Evolutionary conservation across 495 filamentous ascomycete genomes (phyloP).

Genomic region (Annulohypoxylon moriforme): DNA sequence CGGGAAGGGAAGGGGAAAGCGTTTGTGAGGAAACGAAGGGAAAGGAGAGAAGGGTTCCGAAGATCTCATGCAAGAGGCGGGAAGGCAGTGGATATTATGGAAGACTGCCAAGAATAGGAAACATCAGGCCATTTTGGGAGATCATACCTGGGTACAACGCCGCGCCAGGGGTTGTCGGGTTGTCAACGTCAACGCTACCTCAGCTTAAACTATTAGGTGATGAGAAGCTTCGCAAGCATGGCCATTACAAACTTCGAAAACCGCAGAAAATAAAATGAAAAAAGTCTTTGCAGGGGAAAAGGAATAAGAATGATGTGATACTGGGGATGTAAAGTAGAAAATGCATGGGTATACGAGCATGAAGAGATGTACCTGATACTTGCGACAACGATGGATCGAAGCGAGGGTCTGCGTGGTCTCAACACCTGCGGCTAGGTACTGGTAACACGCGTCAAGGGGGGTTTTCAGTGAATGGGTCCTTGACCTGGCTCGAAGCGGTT

Average conservation of each 20-base stretch:
- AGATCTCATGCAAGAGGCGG: conserved; percentile 56
- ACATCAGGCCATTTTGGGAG: conserved; percentile 58
- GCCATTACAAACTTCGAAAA: conserved; percentile 10
- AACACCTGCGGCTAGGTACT: conserved; percentile 25
- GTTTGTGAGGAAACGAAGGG: conserved; percentile 41
- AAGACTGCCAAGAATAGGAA: conserved; percentile 52
- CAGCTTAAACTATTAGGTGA: conserved; percentile 39
- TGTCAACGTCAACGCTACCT: conserved; percentile 45
- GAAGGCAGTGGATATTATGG: conserved; percentile 60
- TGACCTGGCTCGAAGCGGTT: conserved; percentile 35
- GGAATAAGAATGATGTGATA: conserved; percentile 40
- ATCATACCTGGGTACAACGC: conserved; percentile 67
- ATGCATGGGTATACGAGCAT: conserved; percentile 18
- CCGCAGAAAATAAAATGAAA: conserved; percentile 11
- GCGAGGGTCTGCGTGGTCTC: conserved; percentile 13
- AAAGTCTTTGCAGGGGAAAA: conserved; percentile 25
- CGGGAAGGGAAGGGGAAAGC: conserved; percentile 43
- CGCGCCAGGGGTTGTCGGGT: conserved; percentile 52
- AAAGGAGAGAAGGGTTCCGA: conserved; percentile 48
- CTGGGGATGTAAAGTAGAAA: conserved; percentile 23
- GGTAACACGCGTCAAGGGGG: conserved; percentile 33
- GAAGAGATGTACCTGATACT: conserved; percentile 29
- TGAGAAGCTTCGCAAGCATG: conserved; percentile 35
- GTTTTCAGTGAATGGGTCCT: conserved; percentile 32
- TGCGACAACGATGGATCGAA: conserved; percentile 9